Base-by-base conservation (phyloP, 2,329 filamentous ascomycete species). In the Aspergillus alliaceus region DNA sequence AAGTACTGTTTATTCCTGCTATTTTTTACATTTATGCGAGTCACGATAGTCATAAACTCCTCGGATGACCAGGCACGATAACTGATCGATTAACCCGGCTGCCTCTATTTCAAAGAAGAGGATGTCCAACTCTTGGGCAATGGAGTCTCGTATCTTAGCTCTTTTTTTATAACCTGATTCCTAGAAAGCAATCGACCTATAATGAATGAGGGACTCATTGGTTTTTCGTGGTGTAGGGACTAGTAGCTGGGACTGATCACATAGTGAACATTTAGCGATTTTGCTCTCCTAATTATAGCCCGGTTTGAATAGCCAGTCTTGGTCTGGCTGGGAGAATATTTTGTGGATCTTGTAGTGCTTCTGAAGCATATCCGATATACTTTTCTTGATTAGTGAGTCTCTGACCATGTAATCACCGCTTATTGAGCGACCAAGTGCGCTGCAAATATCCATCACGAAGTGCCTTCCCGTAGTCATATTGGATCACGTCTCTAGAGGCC, bases 81-180 rank as follows among this genome's bases (percentile, higher is more conserved):
- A n/a, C n/a, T n/a, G n/a, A n/a, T n/a, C n/a, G n/a, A n/a, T n/a
- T n/a, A n/a, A n/a, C n/a, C n/a, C n/a, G n/a, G n/a, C n/a, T n/a
- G n/a, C n/a, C n/a, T n/a, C n/a, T n/a, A n/a, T n/a, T n/a, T n/a
- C n/a, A n/a, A n/a, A n/a, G 14, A 24, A 47, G 7, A 47, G 25
- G 20, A 60, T 54, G 25, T 66, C 60, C 62, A 64, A 66, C 25
- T n/a, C n/a, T n/a, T n/a, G n/a, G n/a, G n/a, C n/a, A n/a, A n/a
- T n/a, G n/a, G n/a, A n/a, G n/a, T n/a, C n/a, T n/a, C n/a, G n/a
- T n/a, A n/a, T n/a, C n/a, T n/a, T n/a, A n/a, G n/a, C n/a, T n/a
- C n/a, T n/a, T n/a, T n/a, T n/a, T n/a, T n/a, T n/a, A n/a, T n/a
- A n/a, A n/a, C n/a, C n/a, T n/a, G n/a, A n/a, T n/a, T n/a, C n/a